Evolutionary conservation across 139 green algal genomes (phyloP), one percentile per base, ranked within the genome.

Genomic region (Tetradesmus lagerheimii): DNA sequence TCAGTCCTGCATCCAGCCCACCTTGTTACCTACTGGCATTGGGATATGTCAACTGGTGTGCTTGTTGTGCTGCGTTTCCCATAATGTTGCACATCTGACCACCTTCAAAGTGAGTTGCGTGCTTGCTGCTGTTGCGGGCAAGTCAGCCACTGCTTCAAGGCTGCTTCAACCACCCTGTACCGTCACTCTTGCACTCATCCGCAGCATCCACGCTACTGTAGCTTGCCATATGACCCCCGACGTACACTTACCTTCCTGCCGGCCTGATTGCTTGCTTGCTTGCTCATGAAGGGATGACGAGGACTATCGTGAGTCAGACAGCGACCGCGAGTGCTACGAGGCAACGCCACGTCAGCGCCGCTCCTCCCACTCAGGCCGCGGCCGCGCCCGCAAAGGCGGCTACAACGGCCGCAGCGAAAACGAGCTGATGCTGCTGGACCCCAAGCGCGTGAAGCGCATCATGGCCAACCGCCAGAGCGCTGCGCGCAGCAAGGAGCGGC

Each of bases 391-490:
- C 35, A 80, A 87, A 50, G 86, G 45, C 77, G 83, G 83, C 50
- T 89, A 43, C 66, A 91, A 91, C 35, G 90, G 90, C n/a, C 80
- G 87, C 41, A 87, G 41, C 14, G 85, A 88, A 12, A 62, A 89
- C n/a, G 92, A 93, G 82, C 91, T 95, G 29, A 35, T 91, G 86
- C 25, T 92, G 77, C 89, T 95, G 15, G 93, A 95, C 90, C 93
- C 93, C 34, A 95, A 95, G 80, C 84, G 88, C 1, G 90, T 92
- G 1, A 91, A 91, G 39, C 93, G 93, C 80, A 95, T 95, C 81
- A 31, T 95, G 0, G 93, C 93, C 76, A 95, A 95, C 85, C 84
- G 93, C 23, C 75, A 86, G 71, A 89, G 82, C 53, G 89, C 89
- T 16, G 89, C 89, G 6, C 89, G 89, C 47, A 89, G 80, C 89